Evolutionary conservation across 2,329 filamentous ascomycete species (phyloP).

Genomic region (Monilinia aucupariae): DNA sequence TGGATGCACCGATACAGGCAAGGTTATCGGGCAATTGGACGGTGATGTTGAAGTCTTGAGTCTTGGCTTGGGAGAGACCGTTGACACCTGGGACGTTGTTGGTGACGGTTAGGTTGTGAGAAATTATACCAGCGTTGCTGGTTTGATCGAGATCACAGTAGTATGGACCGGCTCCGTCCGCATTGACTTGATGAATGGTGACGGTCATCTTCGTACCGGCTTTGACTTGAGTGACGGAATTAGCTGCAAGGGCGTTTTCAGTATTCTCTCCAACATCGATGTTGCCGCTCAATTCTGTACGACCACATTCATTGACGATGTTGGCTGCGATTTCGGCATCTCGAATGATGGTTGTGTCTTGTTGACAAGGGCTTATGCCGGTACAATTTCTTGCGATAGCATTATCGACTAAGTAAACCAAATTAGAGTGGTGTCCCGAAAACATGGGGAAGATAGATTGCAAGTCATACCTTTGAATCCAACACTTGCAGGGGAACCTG

Average conservation of each 20-base stretch:
- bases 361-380: conserved; percentile 59
- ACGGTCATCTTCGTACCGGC: conserved; percentile 43
- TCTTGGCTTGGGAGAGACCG: conserved; percentile 38
- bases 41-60: conserved; percentile 51
- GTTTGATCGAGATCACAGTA: conserved; percentile 48
- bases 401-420: conserved; percentile 41
- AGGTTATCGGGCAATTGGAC: conserved; percentile 47
- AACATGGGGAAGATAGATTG: not conserved
- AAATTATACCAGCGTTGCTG: conserved; percentile 40
- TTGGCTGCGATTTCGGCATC: conserved; percentile 49
- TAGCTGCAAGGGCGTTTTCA: conserved; percentile 45
- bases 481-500: conserved; percentile 7
- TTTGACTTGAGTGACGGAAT: conserved; percentile 46
- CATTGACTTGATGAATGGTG: conserved; percentile 50
- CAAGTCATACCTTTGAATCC: conserved; percentile 8
- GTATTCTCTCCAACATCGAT: conserved; percentile 56
- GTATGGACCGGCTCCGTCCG: conserved; percentile 51
- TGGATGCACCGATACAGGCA: conserved; percentile 44
- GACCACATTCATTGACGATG: conserved; percentile 55
- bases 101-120: conserved; percentile 46
- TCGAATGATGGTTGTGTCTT: conserved; percentile 58
- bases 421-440: not conserved
- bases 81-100: conserved; percentile 56
- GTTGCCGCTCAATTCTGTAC: conserved; percentile 54
- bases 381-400: conserved; percentile 58